Evolutionary conservation across 176 grass and related monocot genomes (phyloP).

Genomic region (Echinochloa phyllopogon): DNA sequence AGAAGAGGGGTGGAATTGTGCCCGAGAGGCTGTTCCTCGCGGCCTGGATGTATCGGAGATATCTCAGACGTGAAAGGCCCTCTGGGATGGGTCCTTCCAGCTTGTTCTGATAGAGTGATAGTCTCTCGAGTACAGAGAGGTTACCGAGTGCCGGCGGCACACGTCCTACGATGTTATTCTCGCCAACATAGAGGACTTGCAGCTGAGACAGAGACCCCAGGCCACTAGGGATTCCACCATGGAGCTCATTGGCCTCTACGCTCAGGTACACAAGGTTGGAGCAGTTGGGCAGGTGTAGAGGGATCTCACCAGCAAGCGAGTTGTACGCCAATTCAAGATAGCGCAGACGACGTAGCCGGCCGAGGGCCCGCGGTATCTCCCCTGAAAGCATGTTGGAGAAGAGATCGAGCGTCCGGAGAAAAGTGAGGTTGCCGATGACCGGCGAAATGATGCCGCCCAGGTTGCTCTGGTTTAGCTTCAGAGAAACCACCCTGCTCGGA

Average conservation of each 20-base stretch:
- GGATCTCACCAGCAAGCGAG: constrained; percentile 13
- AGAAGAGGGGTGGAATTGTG: constrained; percentile 28
- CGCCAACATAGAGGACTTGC: neutral
- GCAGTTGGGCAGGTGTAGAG: constrained; percentile 7
- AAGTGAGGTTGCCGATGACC: constrained; percentile 33
- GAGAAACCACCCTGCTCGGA: neutral
- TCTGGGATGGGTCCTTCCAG: constrained; percentile 22
- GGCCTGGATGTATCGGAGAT: neutral
- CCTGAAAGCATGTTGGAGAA: neutral
- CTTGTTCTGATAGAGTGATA: neutral
- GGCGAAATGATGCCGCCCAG: constrained; percentile 26
- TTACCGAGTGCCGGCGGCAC: constrained; percentile 38
- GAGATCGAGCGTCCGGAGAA: neutral
- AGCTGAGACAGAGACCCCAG: constrained; percentile 16
- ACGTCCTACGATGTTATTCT: neutral
- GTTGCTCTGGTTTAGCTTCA: neutral
- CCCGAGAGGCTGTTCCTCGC: constrained; percentile 27
- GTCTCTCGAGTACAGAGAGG: neutral
- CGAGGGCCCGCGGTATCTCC: neutral
- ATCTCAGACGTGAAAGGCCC: constrained; percentile 18
- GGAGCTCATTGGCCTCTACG: neutral
- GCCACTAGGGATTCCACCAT: neutral
- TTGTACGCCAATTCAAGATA: neutral
- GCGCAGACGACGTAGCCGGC: neutral
- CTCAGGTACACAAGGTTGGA: constrained; percentile 9